A percentile compares a stretch with the other conserved stretches of the same genome.
phyloP scores from a whole-genome alignment of 1,284 basidiomycete genomes.

The Gastroboletus turbinatus region DNA sequence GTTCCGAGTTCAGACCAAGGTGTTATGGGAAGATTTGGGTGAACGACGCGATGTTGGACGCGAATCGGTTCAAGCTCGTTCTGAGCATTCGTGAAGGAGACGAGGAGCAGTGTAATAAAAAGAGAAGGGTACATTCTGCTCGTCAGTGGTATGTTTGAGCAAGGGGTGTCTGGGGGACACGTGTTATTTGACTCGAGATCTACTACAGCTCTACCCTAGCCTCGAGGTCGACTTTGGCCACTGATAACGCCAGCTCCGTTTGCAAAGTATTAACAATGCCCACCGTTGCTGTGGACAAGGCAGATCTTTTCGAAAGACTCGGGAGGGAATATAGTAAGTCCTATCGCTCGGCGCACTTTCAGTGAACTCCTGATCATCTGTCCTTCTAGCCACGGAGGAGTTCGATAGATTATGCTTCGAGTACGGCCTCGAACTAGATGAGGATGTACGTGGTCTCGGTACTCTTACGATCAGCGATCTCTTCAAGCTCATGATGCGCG shows the following conservation, averaged over 20 bases:
- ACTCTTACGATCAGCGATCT: neutral
- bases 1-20: constrained; percentile 37
- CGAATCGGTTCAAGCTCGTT: constrained; percentile 19
- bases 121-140: constrained; percentile 6
- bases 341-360: neutral
- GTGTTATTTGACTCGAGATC: neutral
- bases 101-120: constrained; percentile 17
- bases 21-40: constrained; percentile 37
- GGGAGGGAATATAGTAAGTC: constrained; percentile 79
- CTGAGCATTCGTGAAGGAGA: constrained; percentile 13
- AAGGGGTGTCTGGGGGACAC: constrained; percentile 18
- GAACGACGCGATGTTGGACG: constrained; percentile 42
- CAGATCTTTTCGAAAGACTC: constrained; percentile 87
- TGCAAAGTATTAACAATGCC: constrained; percentile 65
- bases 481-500: constrained; percentile 1
- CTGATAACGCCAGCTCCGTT: neutral
- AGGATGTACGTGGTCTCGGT: constrained; percentile 71
- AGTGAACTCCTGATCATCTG: constrained; percentile 22
- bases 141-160: neutral
- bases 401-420: constrained; percentile 97
- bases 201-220: no score
- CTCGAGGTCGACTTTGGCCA: neutral
- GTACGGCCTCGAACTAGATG: constrained; percentile 96
- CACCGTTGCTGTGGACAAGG: constrained; percentile 94
- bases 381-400: constrained; percentile 77